Conservation (phyloP, 768 basidiomycete genomes). For the Leccinum arenicola region DNA sequence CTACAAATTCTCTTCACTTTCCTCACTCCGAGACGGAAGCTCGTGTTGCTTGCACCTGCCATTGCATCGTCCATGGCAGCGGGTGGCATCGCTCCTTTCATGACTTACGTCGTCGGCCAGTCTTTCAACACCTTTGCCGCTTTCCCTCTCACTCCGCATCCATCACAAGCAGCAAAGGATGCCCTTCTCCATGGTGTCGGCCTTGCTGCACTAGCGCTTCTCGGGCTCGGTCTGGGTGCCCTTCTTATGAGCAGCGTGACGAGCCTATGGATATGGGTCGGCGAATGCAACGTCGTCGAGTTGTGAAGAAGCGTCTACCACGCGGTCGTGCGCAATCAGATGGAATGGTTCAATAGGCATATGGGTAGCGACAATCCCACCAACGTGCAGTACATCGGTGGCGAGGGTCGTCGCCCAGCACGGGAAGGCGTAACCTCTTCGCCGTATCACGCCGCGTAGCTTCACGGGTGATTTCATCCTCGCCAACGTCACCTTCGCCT, state of each 20-base stretch:
- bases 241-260: conserved; percentile 73
- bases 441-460: no score
- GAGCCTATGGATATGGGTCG: conserved; percentile 72
- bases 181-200: conserved; percentile 56
- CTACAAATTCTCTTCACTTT: no score
- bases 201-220: conserved; percentile 59
- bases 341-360: conserved; percentile 90
- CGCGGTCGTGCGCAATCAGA: conserved; percentile 64
- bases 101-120: conserved; percentile 79
- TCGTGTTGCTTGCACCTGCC: conserved; percentile 62
- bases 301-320: conserved; percentile 68
- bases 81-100: conserved; percentile 78
- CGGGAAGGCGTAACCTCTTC: no score
- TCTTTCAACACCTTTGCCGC: conserved; percentile 70
- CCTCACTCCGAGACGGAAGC: conserved; percentile 38
- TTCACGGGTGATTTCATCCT: no score
- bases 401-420: conserved; percentile 26
- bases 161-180: conserved; percentile 43
- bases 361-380: conserved; percentile 56
- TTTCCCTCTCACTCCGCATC: conserved; percentile 45
- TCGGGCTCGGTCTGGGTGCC: conserved; percentile 62
- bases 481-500: no score
- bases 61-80: conserved; percentile 56
- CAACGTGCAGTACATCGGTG: conserved; percentile 31
- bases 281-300: conserved; percentile 72